Conservation (phyloP, 768 basidiomycete species). For the Tricholomella constricta region DNA sequence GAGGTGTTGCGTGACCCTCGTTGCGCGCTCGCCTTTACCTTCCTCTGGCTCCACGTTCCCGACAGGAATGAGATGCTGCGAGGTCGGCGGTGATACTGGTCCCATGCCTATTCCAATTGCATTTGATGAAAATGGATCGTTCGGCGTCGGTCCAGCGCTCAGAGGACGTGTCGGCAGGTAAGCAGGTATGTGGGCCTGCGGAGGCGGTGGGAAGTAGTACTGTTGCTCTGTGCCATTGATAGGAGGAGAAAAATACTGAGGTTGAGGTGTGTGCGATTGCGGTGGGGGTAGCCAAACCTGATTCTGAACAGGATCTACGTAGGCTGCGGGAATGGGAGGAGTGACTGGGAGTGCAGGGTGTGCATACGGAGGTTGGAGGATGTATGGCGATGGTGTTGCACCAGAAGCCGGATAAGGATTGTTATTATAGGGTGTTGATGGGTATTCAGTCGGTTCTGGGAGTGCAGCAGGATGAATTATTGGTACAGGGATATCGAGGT, state of each 20-base stretch:
- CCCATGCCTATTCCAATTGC: constrained; percentile 19
- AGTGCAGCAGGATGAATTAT: constrained; percentile 64
- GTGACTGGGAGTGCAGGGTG: constrained; percentile 40
- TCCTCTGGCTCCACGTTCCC: constrained; percentile 43
- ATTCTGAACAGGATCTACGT: constrained; percentile 39
- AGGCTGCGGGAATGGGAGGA: constrained; percentile 38
- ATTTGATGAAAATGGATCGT: constrained; percentile 12
- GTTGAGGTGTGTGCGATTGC: constrained; percentile 29
- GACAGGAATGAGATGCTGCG: constrained; percentile 15
- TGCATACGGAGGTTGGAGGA: constrained; percentile 31
- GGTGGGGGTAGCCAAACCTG: constrained; percentile 54
- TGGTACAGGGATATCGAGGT: constrained; percentile 62
- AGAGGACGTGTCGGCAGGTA: constrained; percentile 14
- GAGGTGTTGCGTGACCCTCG: constrained; percentile 60
- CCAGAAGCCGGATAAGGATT: constrained; percentile 20
- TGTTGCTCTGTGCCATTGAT: constrained; percentile 22
- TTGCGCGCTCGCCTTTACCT: constrained; percentile 62
- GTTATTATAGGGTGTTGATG: constrained; percentile 22
- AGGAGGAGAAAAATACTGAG: constrained; percentile 26
- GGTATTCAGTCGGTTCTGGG: constrained; percentile 29
- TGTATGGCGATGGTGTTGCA: constrained; percentile 24
- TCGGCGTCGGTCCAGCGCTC: constrained; percentile 11
- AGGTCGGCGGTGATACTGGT: constrained; percentile 9
- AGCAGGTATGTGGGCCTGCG: constrained; percentile 13
- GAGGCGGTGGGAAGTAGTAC: constrained; percentile 37